Conservation (phyloP, 352 stramenopile species). For the Globisporangium nagaii region DNA sequence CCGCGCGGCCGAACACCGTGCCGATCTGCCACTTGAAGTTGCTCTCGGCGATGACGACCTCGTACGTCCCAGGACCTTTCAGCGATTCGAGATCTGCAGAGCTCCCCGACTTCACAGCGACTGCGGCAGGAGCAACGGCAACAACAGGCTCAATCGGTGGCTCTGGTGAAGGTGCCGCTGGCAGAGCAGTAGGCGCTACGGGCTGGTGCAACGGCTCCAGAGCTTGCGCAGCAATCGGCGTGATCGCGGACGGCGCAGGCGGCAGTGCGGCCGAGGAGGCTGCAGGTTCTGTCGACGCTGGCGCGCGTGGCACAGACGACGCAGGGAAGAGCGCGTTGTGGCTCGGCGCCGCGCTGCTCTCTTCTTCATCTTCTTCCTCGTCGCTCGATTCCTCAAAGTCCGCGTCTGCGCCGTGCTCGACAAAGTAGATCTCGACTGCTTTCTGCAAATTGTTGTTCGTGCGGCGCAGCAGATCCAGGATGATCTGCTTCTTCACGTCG, state of each 20-base stretch:
- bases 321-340: conserved; percentile 26
- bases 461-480: conserved; percentile 48
- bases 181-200: conserved; percentile 1
- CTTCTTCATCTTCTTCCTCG: conserved; percentile 38
- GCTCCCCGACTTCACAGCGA: conserved; percentile 15
- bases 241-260: conserved; percentile 31
- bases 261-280: conserved; percentile 30
- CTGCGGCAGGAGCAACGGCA: not conserved
- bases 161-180: not conserved
- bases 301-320: conserved; percentile 11
- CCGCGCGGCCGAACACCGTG: conserved; percentile 75
- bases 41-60: conserved; percentile 71
- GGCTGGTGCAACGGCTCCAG: conserved; percentile 47
- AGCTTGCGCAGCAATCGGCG: conserved; percentile 43
- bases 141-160: not conserved
- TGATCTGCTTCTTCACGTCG: conserved; percentile 46
- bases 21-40: conserved; percentile 82
- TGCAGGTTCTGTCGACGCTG: conserved; percentile 7
- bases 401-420: conserved; percentile 39
- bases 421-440: conserved; percentile 77
- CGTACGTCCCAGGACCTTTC: conserved; percentile 63
- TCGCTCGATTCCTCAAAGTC: conserved; percentile 41
- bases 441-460: conserved; percentile 74
- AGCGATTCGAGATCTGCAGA: conserved; percentile 36
- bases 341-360: conserved; percentile 5